A percentile compares a stretch with the other conserved stretches of the same genome.
Evolutionary conservation across 352 stramenopile species (phyloP).

Genomic region (Plasmopara viticola): DNA sequence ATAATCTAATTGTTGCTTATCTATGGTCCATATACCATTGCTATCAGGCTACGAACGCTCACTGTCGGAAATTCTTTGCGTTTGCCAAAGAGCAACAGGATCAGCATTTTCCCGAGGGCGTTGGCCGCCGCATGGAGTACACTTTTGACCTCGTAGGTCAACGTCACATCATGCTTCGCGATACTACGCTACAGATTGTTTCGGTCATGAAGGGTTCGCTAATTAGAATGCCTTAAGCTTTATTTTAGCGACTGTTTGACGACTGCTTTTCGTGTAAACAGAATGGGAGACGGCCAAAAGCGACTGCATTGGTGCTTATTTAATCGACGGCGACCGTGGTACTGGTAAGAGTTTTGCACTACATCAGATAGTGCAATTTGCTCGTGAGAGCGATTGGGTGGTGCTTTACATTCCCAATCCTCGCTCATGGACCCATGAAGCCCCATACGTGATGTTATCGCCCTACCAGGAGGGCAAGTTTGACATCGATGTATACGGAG

Average conservation of each 20-base stretch:
- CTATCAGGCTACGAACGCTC: conserved; percentile 42
- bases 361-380: conserved; percentile 85
- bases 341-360: conserved; percentile 79
- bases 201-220: conserved; percentile 53
- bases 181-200: conserved; percentile 72
- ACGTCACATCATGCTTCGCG: conserved; percentile 79
- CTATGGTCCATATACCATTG: not conserved
- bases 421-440: conserved; percentile 71
- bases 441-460: conserved; percentile 82
- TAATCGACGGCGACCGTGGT: conserved; percentile 79
- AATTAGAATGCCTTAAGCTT: not conserved
- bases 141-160: conserved; percentile 81
- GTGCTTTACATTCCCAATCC: conserved; percentile 77
- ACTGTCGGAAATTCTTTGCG: conserved; percentile 75
- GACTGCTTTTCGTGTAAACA: conserved; percentile 13
- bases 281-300: conserved; percentile 60
- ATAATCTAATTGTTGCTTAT: not conserved
- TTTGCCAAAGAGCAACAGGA: conserved; percentile 73
- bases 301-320: conserved; percentile 39
- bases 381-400: conserved; percentile 80
- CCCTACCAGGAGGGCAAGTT: conserved; percentile 74
- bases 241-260: conserved; percentile 3
- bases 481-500: conserved; percentile 78
- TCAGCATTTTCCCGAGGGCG: conserved; percentile 64
- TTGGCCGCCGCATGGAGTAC: conserved; percentile 63